Conservation (phyloP, 139 green algal species). For the Volvox africanus region DNA sequence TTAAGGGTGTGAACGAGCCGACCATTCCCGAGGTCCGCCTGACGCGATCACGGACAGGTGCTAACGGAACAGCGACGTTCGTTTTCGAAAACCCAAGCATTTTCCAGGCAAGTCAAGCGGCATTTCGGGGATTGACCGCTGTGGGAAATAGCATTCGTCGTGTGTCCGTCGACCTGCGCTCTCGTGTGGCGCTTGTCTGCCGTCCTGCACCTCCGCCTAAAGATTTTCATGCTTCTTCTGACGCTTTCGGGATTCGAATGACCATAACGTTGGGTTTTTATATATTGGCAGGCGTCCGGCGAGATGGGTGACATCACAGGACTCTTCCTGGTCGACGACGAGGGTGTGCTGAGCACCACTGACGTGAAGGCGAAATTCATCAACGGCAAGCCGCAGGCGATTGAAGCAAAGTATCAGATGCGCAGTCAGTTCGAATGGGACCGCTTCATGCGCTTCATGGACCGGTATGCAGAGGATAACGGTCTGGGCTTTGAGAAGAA, state of each 20-base stretch:
- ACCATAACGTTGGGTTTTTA: too few species aligned
- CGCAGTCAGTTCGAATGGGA: constrained; percentile 90
- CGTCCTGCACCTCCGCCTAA: too few species aligned
- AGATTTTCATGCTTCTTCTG: too few species aligned
- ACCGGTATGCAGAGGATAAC: constrained; percentile 86
- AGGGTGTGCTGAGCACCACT: constrained; percentile 89
- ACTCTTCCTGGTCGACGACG: constrained; percentile 97
- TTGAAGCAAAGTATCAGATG: constrained; percentile 87
- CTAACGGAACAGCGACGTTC: constrained; percentile 90
- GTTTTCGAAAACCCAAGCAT: constrained; percentile 92
- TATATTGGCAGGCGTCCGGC: constrained; percentile 37
- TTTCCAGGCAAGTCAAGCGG: constrained; percentile 78
- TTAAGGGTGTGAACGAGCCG: constrained; percentile 91
- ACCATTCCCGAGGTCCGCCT: constrained; percentile 94
- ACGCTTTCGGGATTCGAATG: too few species aligned
- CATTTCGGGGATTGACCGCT: too few species aligned
- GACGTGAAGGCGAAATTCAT: constrained; percentile 99
- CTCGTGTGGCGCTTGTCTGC: not conserved
- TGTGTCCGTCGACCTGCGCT: not conserved
- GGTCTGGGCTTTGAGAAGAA: constrained; percentile 45
- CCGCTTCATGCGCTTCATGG: constrained; percentile 99
- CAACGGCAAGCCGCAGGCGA: constrained; percentile 93
- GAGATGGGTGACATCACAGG: constrained; percentile 93
- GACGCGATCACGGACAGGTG: constrained; percentile 86
- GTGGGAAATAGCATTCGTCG: not conserved